phyloP scores from a whole-genome alignment of 495 filamentous ascomycete genomes.

The Xylaria acuta region DNA sequence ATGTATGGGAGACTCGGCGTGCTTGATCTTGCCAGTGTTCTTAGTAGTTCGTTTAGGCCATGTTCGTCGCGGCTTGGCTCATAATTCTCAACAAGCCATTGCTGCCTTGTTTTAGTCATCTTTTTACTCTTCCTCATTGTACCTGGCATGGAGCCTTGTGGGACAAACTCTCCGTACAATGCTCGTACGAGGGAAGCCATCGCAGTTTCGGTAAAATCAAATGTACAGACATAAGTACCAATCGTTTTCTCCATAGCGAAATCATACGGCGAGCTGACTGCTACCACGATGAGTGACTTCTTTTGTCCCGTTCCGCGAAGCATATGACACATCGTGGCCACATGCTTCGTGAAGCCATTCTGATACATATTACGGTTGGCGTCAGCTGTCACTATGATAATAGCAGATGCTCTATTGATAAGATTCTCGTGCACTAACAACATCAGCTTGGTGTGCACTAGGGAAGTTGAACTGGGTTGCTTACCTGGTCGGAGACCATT shows the following conservation, averaged over 20 bases:
- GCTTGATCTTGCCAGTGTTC: constrained; percentile 63
- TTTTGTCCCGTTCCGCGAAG: constrained; percentile 60
- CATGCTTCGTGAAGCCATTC: constrained; percentile 88
- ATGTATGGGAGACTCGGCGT: constrained; percentile 65
- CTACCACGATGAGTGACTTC: constrained; percentile 83
- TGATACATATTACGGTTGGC: constrained; percentile 91
- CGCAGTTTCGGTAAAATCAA: constrained; percentile 91
- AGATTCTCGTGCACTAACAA: constrained; percentile 78
- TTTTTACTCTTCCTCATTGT: constrained; percentile 84
- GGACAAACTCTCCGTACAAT: constrained; percentile 76
- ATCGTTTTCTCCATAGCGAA: constrained; percentile 91
- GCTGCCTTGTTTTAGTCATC: constrained; percentile 77
- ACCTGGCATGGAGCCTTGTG: constrained; percentile 76
- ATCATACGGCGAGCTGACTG: constrained; percentile 90
- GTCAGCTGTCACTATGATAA: constrained; percentile 88
- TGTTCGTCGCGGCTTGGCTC: constrained; percentile 75
- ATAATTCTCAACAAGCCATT: constrained; percentile 89
- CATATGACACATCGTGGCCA: constrained; percentile 85
- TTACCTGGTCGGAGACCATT: constrained; percentile 79
- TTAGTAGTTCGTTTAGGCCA: constrained; percentile 72
- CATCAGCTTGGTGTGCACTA: neutral
- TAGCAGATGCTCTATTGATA: constrained; percentile 82
- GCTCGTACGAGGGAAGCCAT: constrained; percentile 81
- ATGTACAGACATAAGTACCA: constrained; percentile 89
- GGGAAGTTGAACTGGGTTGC: constrained; percentile 8